phyloP scores from a whole-genome alignment of 495 filamentous ascomycete species.

The Stereocaulon alpinum region DNA sequence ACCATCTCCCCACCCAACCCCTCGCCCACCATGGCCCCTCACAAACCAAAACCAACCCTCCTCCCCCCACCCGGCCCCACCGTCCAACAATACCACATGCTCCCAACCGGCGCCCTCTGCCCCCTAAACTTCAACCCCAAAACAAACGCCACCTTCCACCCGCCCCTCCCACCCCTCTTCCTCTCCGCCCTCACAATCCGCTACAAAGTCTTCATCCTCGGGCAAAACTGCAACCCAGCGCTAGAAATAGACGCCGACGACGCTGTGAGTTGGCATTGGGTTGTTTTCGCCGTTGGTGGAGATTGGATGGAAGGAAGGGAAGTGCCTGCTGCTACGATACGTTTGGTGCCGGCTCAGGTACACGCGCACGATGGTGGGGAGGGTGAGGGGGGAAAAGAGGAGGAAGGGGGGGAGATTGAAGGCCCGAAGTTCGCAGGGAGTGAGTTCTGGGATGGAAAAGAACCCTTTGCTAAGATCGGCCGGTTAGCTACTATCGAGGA shows the following conservation, averaged over 20 bases:
- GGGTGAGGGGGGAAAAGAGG: not conserved
- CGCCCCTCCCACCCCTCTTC: conserved; percentile 49
- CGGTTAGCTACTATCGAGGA: conserved; percentile 56
- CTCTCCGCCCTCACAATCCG: conserved; percentile 70
- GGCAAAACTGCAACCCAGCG: conserved; percentile 57
- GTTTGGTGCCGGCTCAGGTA: conserved; percentile 71
- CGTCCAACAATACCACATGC: conserved; percentile 22
- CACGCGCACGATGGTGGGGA: conserved; percentile 46
- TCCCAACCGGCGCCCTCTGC: conserved; percentile 7
- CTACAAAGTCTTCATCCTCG: conserved; percentile 62
- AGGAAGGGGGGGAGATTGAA: not conserved
- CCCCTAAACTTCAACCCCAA: conserved; percentile 20
- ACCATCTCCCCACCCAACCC: not conserved
- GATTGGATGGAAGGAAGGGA: not conserved
- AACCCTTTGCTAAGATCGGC: conserved; percentile 70
- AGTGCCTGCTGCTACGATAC: conserved; percentile 59
- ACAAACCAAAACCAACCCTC: not conserved
- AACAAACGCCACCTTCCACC: conserved; percentile 19
- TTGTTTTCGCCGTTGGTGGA: conserved; percentile 48
- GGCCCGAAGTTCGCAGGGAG: conserved; percentile 32
- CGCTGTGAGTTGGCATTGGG: conserved; percentile 67
- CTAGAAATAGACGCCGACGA: conserved; percentile 78
- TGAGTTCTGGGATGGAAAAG: conserved; percentile 42
- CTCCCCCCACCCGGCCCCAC: conserved; percentile 8
- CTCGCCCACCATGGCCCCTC: not conserved